Conservation (phyloP, 805 yeast species). For the Priceomyces carsonii region DNA sequence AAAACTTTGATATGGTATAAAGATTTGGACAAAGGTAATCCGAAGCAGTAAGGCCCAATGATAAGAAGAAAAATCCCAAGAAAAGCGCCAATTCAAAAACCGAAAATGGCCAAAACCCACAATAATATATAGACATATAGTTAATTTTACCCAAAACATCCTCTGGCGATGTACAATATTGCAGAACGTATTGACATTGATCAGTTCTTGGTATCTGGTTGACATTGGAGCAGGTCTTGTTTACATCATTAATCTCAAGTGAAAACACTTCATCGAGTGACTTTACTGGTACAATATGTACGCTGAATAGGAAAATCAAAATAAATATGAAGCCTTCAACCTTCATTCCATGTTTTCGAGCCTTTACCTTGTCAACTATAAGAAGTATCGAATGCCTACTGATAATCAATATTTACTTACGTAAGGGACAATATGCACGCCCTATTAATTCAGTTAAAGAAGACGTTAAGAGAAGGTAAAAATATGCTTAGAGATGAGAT, state of each 20-base stretch:
- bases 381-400: no score
- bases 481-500: no score
- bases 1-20: conserved; percentile 57
- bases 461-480: no score
- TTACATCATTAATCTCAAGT: background rate
- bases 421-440: no score
- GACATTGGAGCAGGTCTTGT: conserved; percentile 9
- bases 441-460: no score
- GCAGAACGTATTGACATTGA: conserved; percentile 38
- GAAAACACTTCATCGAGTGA: no score
- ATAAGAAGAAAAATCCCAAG: conserved; percentile 50
- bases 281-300: no score
- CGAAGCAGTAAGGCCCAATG: conserved; percentile 78
- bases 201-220: conserved; percentile 15
- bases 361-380: no score
- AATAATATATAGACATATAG: conserved; percentile 38
- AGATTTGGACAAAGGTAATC: conserved; percentile 81
- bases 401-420: no score
- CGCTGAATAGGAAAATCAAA: no score
- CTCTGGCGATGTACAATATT: conserved; percentile 30
- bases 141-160: conserved; percentile 35
- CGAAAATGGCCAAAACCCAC: conserved; percentile 17
- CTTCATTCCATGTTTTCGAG: no score
- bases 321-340: no score
- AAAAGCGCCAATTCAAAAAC: conserved; percentile 17